Conservation (phyloP, 352 stramenopile genomes). For the Globisporangium paddicum region DNA sequence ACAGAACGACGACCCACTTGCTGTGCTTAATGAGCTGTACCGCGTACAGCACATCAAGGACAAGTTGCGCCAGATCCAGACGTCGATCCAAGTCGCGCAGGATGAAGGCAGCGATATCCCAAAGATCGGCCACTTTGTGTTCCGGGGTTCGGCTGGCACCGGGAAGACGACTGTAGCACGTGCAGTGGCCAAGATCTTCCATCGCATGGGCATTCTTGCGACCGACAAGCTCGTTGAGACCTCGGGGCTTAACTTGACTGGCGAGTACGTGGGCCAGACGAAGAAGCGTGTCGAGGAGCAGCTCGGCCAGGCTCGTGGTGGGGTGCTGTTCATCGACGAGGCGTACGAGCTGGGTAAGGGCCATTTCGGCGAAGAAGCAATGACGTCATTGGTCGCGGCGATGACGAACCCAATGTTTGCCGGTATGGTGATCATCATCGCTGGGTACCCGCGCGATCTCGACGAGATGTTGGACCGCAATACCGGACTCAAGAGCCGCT, state of each 20-base stretch:
- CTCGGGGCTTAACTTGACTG: conserved; percentile 84
- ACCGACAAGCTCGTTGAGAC: conserved; percentile 91
- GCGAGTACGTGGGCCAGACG: conserved; percentile 85
- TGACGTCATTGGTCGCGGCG: conserved; percentile 85
- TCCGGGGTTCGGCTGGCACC: conserved; percentile 84
- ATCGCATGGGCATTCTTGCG: conserved; percentile 88
- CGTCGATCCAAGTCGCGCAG: conserved; percentile 58
- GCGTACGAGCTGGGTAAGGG: conserved; percentile 89
- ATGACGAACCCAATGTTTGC: conserved; percentile 85
- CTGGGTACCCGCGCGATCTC: conserved; percentile 87
- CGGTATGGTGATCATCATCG: conserved; percentile 88
- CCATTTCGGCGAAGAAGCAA: conserved; percentile 78
- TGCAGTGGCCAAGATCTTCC: conserved; percentile 91
- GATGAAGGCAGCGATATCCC: conserved; percentile 54
- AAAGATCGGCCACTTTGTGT: conserved; percentile 79
- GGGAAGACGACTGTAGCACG: conserved; percentile 90
- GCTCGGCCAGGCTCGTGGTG: conserved; percentile 84
- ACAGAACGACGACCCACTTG: conserved; percentile 34
- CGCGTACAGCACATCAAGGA: conserved; percentile 59
- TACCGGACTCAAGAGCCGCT: conserved; percentile 87
- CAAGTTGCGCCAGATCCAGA: conserved; percentile 47
- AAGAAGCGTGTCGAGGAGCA: conserved; percentile 87
- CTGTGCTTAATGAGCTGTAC: conserved; percentile 43
- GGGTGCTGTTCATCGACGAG: conserved; percentile 93
- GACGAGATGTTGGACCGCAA: conserved; percentile 89